Conservation (phyloP, 441 rosid species). For the Metrosideros polymorpha region DNA sequence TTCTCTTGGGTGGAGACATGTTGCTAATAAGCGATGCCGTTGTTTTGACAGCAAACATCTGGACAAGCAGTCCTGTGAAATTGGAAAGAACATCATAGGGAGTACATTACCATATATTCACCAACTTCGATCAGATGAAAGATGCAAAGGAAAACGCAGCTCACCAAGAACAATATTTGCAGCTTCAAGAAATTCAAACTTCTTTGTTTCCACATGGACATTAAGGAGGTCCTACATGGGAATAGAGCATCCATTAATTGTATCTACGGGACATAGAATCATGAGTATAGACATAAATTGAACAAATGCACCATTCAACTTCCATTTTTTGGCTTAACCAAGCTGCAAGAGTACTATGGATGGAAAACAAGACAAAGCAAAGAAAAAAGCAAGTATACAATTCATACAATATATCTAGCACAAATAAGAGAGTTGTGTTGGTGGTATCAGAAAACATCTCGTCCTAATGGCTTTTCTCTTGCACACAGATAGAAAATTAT, state of each 20-base stretch:
- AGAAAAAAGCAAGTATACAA: background rate
- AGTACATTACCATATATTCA: background rate
- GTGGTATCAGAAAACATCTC: background rate
- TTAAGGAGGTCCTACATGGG: conserved; percentile 17
- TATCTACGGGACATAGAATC: background rate
- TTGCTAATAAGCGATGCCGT: conserved; percentile 41
- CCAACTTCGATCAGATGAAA: background rate
- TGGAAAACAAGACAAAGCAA: background rate
- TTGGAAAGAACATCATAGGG: background rate
- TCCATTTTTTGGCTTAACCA: background rate
- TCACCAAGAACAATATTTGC: conserved; percentile 38
- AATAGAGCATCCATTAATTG: background rate
- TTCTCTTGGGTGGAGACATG: conserved; percentile 75
- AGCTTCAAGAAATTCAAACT: conserved; percentile 30
- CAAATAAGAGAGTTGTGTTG: background rate
- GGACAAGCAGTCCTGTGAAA: conserved; percentile 41
- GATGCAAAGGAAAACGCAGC: background rate
- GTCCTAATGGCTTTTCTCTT: background rate
- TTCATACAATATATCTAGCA: background rate
- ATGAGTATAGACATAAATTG: background rate
- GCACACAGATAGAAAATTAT: background rate
- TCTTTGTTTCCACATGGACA: conserved; percentile 23
- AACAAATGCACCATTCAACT: background rate
- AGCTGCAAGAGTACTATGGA: background rate
- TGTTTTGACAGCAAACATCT: conserved; percentile 29